Base-by-base conservation (phyloP, 139 green algal genomes). In the Chlamydomonas schloesseri region DNA sequence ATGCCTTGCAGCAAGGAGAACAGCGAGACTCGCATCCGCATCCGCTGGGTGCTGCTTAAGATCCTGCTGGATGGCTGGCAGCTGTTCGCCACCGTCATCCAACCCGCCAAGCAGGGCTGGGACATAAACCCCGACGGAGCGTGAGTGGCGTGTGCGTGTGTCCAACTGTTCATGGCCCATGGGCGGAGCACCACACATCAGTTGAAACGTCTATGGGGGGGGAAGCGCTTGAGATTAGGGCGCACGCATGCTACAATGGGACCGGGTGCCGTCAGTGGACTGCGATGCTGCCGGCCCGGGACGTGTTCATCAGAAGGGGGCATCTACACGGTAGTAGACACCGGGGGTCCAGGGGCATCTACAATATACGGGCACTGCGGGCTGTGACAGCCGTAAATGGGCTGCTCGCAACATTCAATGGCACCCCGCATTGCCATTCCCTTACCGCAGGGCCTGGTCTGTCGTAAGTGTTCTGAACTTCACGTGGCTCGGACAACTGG, bases 41-140 rank as follows among this genome's bases (percentile, higher is more conserved):
- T 84, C 62, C 77, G 77, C 29, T 84, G 77, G 77, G 65, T 47
- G 9, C 64, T 84, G 20, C 15, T 84, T 1, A 84, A 84, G 65
- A 74, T 84, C 57, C 10, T 74, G 20, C 18, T 84, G 13, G 82
- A 87, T 23, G 70, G 26, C 24, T 87, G 71, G 82, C 82, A 87
- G 70, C 58, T 87, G 6, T 71, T 87, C n/a, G 73, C 70, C 5
- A 78, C 72, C 13, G 57, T 81, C 57, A 47, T 87, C 21, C 9
- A 69, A 4, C 82, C 82, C 23, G 77, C 17, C 20, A 65, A 29
- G 17, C 70, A 86, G 37, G 71, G 71, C 57, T 87, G 82, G 82
- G 33, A 33, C 70, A 81, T 87, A 23, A 10, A 80, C 34, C 20
- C 31, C 24, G n/a, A 67, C 26, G 37, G 68, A 31, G 15, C 33